Conservation (phyloP, 1,139 yeast species). For the Suhomyces maxii region DNA sequence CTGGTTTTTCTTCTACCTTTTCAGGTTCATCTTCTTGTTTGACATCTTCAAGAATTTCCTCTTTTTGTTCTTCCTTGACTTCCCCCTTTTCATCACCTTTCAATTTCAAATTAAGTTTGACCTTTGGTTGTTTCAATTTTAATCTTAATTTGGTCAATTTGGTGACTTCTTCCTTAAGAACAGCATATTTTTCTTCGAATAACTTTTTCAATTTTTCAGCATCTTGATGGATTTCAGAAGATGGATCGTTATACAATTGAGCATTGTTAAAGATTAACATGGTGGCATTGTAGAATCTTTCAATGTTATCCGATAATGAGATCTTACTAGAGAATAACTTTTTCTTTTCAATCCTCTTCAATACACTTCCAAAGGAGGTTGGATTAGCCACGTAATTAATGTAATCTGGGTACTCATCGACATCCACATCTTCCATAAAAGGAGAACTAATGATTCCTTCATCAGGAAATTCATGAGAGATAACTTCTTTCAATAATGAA, state of each 20-base stretch:
- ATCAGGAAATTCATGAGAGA: conserved; percentile 44
- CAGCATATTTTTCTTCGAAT: conserved; percentile 33
- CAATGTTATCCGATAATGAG: conserved; percentile 40
- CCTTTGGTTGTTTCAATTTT: conserved; percentile 28
- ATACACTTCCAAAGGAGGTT: conserved; percentile 52
- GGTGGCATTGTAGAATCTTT: conserved; percentile 50
- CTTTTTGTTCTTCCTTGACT: conserved; percentile 21
- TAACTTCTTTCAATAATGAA: conserved; percentile 35
- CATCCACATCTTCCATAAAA: conserved; percentile 57
- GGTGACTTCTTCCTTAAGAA: conserved; percentile 22
- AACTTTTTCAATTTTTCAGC: conserved; percentile 44
- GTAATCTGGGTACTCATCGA: conserved; percentile 60
- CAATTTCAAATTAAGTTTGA: conserved; percentile 26
- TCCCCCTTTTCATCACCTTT: conserved; percentile 22
- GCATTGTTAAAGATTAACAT: conserved; percentile 57
- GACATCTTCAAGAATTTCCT: conserved; percentile 19
- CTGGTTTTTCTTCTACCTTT: conserved; percentile 8
- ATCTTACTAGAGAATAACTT: conserved; percentile 33
- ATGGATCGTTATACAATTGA: conserved; percentile 55
- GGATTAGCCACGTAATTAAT: conserved; percentile 55
- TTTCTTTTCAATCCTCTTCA: conserved; percentile 42
- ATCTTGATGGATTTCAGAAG: conserved; percentile 57
- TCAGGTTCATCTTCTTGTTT: conserved; percentile 8
- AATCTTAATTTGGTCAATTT: conserved; percentile 26
- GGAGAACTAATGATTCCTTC: conserved; percentile 53